Conservation (phyloP, 805 yeast species). For the Candida hispaniensis region DNA sequence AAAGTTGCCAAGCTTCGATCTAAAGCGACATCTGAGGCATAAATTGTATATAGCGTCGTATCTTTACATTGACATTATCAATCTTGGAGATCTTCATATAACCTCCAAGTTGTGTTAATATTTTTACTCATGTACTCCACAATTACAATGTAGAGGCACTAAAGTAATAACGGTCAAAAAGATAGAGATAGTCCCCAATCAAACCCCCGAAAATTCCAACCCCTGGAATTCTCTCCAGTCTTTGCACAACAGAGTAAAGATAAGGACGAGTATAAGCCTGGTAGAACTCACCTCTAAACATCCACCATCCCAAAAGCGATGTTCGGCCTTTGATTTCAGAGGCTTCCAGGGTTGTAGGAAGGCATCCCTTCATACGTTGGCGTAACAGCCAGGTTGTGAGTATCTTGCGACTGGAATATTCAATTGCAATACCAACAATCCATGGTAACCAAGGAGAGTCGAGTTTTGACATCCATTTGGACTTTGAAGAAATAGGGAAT, state of each 20-base stretch:
- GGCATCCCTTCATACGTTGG: conserved; percentile 20
- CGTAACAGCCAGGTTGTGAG: conserved; percentile 17
- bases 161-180: conserved; percentile 32
- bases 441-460: conserved; percentile 32
- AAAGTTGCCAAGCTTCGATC: conserved; percentile 33
- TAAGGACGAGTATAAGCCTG: conserved; percentile 27
- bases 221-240: conserved; percentile 27
- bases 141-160: conserved; percentile 23
- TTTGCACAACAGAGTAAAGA: conserved; percentile 22
- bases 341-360: conserved; percentile 27
- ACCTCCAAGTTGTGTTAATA: too few relatives aligned
- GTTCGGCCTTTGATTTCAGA: conserved; percentile 26
- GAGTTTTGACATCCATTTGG: conserved; percentile 16
- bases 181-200: conserved; percentile 31
- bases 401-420: conserved; percentile 26
- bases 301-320: conserved; percentile 31
- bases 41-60: too few relatives aligned
- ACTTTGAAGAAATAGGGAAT: conserved; percentile 3
- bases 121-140: too few relatives aligned
- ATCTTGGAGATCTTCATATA: too few relatives aligned
- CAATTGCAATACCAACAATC: conserved; percentile 30
- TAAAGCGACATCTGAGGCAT: too few relatives aligned
- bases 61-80: too few relatives aligned
- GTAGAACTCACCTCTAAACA: conserved; percentile 32
- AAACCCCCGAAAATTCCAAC: conserved; percentile 27